Evolutionary conservation across 2,329 filamentous ascomycete species (phyloP), one percentile per base, ranked within the genome.

Genomic region (Fusarium siculi): DNA sequence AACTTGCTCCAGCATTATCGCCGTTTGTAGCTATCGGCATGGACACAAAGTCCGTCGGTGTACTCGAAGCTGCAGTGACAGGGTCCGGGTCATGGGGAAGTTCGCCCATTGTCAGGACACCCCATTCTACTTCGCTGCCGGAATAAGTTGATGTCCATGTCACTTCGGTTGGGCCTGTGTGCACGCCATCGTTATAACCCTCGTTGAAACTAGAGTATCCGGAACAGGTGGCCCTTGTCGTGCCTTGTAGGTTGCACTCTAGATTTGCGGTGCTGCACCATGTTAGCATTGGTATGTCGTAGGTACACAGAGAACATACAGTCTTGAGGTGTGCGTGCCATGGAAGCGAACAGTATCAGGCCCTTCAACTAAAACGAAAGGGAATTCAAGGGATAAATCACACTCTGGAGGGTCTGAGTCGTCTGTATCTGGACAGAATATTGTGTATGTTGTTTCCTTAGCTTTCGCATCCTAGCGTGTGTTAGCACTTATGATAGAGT

Each of bases 281-380:
- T 19, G 42, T 76, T 59, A 76, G 64, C 9, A 42, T 15, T 21
- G 42, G 23, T 15, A n/a, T 14, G 7, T 30, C 9, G 23, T 43
- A 16, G 9, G 19, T 16, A 9, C 16, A 14, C 9, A 12, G 28
- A 23, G 23, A 34, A 74, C 84, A 23, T 78, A 86, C 85, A 85
- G 80, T 37, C 81, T 84, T 8, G 83, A 85, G 4, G 84, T 82
- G 19, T 81, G 79, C 9, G 83, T 83, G 25, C 84, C 85, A 44
- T 82, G 81, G 37, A 86, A 87, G 53, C 80, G 76, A 39, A 87
- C 80, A 9, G 84, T 86, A 42, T 79, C 77, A 18, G 85, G 82
- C 0, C 85, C 85, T 68, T 86, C 84, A 18, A 85, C 81, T 63
- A 87, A 81, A 53, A 85, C 72, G 69, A 87, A 87, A 9, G 86